Conservation (phyloP, 257 asterid species). For the Catharanthus roseus region DNA sequence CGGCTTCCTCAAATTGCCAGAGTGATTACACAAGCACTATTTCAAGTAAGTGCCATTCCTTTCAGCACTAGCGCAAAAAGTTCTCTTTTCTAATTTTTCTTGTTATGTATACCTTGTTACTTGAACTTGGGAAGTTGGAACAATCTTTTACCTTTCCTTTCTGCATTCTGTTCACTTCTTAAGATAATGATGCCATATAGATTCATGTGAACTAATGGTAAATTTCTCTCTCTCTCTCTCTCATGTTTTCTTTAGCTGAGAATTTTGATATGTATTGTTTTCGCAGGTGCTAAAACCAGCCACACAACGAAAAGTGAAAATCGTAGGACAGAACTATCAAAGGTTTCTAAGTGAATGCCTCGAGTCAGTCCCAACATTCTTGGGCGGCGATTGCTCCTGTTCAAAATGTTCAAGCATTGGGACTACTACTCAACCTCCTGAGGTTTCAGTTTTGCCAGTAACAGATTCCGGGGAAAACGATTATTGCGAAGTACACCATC, state of each 20-base stretch:
- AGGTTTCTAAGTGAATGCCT: conserved; percentile 26
- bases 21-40: conserved; percentile 33
- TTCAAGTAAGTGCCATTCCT: conserved; percentile 27
- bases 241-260: background rate
- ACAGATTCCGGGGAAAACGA: background rate
- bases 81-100: background rate
- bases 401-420: conserved; percentile 21
- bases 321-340: conserved; percentile 29
- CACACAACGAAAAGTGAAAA: conserved; percentile 33
- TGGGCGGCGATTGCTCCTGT: conserved; percentile 37
- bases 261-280: background rate
- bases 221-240: too few relatives aligned
- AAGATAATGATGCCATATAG: background rate
- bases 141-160: background rate
- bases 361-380: conserved; percentile 24
- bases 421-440: background rate
- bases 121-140: background rate
- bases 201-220: background rate
- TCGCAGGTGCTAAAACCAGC: conserved; percentile 41
- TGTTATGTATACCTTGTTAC: background rate
- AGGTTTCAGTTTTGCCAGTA: background rate
- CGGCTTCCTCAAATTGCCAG: conserved; percentile 42
- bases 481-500: background rate
- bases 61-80: background rate
- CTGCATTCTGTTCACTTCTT: background rate